phyloP scores from a whole-genome alignment of 441 rosid genomes.

The Lepidium campestre region DNA sequence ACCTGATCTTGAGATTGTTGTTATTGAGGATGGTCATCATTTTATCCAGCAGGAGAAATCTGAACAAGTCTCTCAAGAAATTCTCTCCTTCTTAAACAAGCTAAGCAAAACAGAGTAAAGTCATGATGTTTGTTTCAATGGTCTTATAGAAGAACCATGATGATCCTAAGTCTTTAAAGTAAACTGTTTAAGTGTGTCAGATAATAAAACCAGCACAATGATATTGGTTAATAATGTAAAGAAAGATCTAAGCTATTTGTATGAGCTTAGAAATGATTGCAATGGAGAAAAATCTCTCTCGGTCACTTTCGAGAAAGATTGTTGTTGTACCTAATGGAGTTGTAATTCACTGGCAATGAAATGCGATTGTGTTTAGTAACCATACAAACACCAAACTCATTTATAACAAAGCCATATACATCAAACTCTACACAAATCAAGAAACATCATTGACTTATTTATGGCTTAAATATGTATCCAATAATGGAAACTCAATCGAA shows the following conservation, averaged over 20 bases:
- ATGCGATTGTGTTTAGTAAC: neutral
- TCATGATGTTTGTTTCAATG: neutral
- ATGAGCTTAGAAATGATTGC: neutral
- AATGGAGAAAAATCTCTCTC: too few species aligned
- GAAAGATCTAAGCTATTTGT: neutral
- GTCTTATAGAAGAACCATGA: neutral
- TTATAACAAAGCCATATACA: neutral
- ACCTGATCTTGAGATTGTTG: constrained; percentile 29
- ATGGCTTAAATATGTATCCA: neutral
- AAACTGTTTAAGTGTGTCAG: neutral
- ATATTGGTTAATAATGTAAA: neutral
- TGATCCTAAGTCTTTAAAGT: neutral
- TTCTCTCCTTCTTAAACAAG: constrained; percentile 44
- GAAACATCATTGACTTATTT: too few species aligned
- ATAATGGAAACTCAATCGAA: neutral
- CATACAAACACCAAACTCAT: constrained; percentile 1
- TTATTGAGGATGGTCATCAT: constrained; percentile 43
- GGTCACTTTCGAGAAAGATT: neutral
- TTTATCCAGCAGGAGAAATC: constrained; percentile 52
- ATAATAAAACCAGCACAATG: neutral
- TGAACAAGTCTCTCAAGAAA: constrained; percentile 44
- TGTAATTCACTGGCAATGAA: neutral
- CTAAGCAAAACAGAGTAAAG: constrained; percentile 3
- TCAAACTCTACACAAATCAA: neutral
- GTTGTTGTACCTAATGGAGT: neutral